These are phyloP conservation scores for Onygena corvina DNA, from an alignment of 2,329 filamentous ascomycete genomes.

Conservation along the genomic window DNA sequence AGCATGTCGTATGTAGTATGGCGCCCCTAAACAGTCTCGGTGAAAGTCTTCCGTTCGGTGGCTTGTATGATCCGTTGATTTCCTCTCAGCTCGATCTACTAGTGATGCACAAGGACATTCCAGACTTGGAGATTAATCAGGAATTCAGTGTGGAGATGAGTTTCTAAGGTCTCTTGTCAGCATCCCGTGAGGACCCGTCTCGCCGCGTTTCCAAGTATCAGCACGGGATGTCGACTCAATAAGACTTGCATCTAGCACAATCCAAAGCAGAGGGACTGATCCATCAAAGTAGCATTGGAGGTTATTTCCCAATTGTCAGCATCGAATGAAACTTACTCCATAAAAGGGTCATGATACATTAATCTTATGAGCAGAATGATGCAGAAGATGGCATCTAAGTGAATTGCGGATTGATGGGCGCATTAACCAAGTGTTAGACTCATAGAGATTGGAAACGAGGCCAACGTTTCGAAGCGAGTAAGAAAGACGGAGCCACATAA, in stretches of 20 bases:
- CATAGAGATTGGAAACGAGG: neutral
- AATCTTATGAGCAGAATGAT: too few relatives aligned
- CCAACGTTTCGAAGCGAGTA: constrained; percentile 1
- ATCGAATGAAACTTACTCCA: too few relatives aligned
- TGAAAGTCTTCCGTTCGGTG: neutral
- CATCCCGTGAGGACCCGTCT: neutral
- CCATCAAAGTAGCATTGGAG: too few relatives aligned
- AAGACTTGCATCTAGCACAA: too few relatives aligned
- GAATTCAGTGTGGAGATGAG: neutral
- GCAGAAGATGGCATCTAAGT: neutral
- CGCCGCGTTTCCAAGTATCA: neutral
- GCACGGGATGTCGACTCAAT: too few relatives aligned
- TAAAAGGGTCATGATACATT: too few relatives aligned
- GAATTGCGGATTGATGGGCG: neutral
- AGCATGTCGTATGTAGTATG: neutral
- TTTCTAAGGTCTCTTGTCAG: neutral
- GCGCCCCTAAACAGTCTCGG: neutral
- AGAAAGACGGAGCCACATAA: neutral
- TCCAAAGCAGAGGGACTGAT: too few relatives aligned
- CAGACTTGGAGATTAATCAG: neutral
- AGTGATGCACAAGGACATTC: neutral
- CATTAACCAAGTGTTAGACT: neutral
- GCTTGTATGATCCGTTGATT: neutral
- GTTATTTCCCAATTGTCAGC: too few relatives aligned
- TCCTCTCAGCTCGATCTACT: neutral